Percentiles rank a stretch among this genome's conserved stretches.
Conservation (phyloP, 2,329 filamentous ascomycete species). For the Tolypocladium capitatum region DNA sequence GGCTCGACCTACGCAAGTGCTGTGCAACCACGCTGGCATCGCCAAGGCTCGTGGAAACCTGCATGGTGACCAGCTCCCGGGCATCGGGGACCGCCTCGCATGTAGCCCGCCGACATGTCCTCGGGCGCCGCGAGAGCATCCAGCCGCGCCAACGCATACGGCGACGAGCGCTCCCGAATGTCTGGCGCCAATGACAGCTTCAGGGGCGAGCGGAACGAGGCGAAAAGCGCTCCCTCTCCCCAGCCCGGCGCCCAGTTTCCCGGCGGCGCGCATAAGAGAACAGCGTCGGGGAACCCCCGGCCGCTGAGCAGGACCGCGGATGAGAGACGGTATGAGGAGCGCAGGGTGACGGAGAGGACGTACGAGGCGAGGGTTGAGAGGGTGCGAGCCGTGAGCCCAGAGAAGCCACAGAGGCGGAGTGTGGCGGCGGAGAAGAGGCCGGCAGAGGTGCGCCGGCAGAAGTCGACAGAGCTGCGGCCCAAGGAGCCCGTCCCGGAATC, state of each 20-base stretch:
- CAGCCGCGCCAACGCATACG: constrained; percentile 29
- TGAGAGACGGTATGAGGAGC: constrained; percentile 33
- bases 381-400: constrained; percentile 46
- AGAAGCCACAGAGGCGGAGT: constrained; percentile 33
- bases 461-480: constrained; percentile 29
- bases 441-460: constrained; percentile 25
- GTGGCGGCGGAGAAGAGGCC: constrained; percentile 23
- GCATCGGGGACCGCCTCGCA: constrained; percentile 11
- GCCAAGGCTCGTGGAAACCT: background rate
- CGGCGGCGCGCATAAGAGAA: constrained; percentile 39
- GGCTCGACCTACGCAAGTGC: background rate
- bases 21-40: background rate
- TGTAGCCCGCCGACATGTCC: constrained; percentile 27
- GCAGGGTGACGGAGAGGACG: constrained; percentile 40
- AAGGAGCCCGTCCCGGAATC: constrained; percentile 33
- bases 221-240: constrained; percentile 22
- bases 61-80: background rate
- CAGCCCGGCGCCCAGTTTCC: constrained; percentile 21
- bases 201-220: constrained; percentile 21
- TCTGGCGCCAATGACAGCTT: constrained; percentile 19
- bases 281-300: constrained; percentile 43
- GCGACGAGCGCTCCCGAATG: constrained; percentile 25
- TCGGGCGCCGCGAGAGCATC: constrained; percentile 28
- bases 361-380: constrained; percentile 51
- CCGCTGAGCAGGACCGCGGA: constrained; percentile 31